Percentiles rank a stretch among this genome's conserved stretches.
Evolutionary conservation across 75 land plant species (phyloP).

Genomic region (Selaginella tamariscina): DNA sequence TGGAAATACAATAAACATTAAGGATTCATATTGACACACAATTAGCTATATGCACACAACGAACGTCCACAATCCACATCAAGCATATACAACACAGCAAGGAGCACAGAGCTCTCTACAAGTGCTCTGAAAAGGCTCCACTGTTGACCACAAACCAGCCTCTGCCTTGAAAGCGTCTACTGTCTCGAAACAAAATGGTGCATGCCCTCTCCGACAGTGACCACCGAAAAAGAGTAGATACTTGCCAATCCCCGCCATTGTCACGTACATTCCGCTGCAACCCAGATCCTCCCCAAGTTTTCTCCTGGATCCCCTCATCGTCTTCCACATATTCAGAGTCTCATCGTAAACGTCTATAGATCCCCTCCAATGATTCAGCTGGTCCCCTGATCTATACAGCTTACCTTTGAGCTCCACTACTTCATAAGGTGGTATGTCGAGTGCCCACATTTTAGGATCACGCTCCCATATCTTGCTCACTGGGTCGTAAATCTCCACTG

Average conservation of each 20-base stretch:
- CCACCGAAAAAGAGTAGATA: slow-evolving; percentile 31
- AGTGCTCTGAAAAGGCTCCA: slow-evolving; percentile 13
- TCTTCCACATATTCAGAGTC: slow-evolving; percentile 31
- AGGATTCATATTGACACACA: not conserved
- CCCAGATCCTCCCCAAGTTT: not conserved
- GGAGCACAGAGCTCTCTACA: slow-evolving; percentile 15
- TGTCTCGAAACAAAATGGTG: slow-evolving; percentile 7
- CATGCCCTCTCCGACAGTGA: slow-evolving; percentile 4
- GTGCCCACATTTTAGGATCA: slow-evolving; percentile 33
- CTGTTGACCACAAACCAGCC: slow-evolving; percentile 14
- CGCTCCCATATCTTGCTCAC: slow-evolving; percentile 21
- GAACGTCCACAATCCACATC: not conserved
- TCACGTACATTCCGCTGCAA: slow-evolving; percentile 13
- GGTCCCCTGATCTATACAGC: slow-evolving; percentile 39
- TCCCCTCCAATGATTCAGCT: slow-evolving; percentile 32
- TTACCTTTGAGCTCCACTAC: slow-evolving; percentile 21
- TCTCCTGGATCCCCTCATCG: slow-evolving; percentile 25
- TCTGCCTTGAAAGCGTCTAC: slow-evolving; percentile 14
- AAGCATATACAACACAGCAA: slow-evolving; percentile 10
- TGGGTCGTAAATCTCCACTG: slow-evolving; percentile 36
- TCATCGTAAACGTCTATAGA: slow-evolving; percentile 34
- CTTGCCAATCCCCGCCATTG: slow-evolving; percentile 33
- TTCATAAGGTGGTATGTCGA: slow-evolving; percentile 42
- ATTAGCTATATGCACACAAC: not conserved
- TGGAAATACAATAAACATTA: not conserved